phyloP scores from a whole-genome alignment of 306 rosid genomes.

The Prunus mongolica region DNA sequence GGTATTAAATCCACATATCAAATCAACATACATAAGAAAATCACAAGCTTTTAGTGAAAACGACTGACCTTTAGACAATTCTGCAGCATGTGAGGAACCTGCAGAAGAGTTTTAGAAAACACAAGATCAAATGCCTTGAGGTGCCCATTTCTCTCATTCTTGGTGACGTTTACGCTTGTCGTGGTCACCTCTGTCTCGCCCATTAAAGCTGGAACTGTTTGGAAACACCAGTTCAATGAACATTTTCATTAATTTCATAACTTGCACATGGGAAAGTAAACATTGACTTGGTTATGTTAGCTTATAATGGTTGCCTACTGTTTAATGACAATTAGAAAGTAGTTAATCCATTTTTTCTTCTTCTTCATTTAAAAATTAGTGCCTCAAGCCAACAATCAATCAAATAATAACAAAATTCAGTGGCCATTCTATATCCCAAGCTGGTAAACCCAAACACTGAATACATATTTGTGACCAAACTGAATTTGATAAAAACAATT shows the following conservation, averaged over 20 bases:
- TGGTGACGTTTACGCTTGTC: slow-evolving; percentile 31
- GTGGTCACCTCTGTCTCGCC: slow-evolving; percentile 45
- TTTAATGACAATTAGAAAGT: neutral
- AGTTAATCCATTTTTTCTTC: neutral
- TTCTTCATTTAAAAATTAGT: neutral
- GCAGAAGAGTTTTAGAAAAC: slow-evolving; percentile 55
- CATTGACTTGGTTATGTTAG: neutral
- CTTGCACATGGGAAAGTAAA: neutral
- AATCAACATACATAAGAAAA: slow-evolving; percentile 2
- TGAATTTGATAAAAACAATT: slow-evolving; percentile 7
- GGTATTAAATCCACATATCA: neutral
- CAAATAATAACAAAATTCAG: neutral
- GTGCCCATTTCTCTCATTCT: slow-evolving; percentile 38
- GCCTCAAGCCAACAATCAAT: neutral
- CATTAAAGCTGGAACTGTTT: slow-evolving; percentile 40
- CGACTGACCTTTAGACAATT: slow-evolving; percentile 59
- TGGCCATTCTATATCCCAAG: neutral
- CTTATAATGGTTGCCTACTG: neutral
- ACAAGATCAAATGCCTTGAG: slow-evolving; percentile 39
- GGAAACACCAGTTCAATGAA: slow-evolving; percentile 7
- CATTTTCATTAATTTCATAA: neutral
- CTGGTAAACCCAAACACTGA: neutral
- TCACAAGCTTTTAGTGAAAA: slow-evolving; percentile 3
- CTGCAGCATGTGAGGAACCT: slow-evolving; percentile 66
- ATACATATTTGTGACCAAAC: neutral